Conservation (phyloP, 352 stramenopile genomes). For the Pythium sukuiense region DNA sequence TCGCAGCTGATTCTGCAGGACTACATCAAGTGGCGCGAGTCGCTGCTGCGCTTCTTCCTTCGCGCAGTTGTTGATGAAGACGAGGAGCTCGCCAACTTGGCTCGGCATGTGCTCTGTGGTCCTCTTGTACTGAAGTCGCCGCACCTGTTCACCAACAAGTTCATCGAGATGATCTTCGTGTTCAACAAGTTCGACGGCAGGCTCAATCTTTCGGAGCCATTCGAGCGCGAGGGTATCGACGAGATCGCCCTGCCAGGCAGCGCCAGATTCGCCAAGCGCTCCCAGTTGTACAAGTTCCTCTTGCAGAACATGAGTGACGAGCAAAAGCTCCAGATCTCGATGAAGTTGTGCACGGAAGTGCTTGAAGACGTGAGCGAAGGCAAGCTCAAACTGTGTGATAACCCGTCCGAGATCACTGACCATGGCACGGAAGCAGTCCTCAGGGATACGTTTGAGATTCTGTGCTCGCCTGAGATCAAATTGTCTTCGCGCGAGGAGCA, state of each 20-base stretch:
- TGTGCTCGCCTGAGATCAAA: constrained; percentile 88
- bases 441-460: constrained; percentile 86
- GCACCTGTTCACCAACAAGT: constrained; percentile 95
- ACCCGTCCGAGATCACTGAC: constrained; percentile 78
- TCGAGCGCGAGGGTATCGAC: constrained; percentile 65
- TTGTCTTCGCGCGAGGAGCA: constrained; percentile 56
- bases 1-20: constrained; percentile 96
- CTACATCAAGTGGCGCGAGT: constrained; percentile 98
- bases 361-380: constrained; percentile 89
- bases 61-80: constrained; percentile 93
- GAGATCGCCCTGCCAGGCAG: constrained; percentile 63
- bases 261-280: constrained; percentile 62
- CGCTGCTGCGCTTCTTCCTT: constrained; percentile 95
- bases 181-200: constrained; percentile 88
- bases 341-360: constrained; percentile 93
- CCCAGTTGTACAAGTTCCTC: constrained; percentile 93
- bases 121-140: constrained; percentile 91
- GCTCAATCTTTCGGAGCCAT: constrained; percentile 61
- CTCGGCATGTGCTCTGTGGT: constrained; percentile 91
- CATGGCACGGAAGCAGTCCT: constrained; percentile 87
- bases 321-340: constrained; percentile 95
- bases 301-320: constrained; percentile 95
- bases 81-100: constrained; percentile 91
- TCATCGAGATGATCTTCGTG: constrained; percentile 97
- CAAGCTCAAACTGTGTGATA: constrained; percentile 66